Conservation (phyloP, 1,284 basidiomycete species). For the Pseudozyma sp. region DNA sequence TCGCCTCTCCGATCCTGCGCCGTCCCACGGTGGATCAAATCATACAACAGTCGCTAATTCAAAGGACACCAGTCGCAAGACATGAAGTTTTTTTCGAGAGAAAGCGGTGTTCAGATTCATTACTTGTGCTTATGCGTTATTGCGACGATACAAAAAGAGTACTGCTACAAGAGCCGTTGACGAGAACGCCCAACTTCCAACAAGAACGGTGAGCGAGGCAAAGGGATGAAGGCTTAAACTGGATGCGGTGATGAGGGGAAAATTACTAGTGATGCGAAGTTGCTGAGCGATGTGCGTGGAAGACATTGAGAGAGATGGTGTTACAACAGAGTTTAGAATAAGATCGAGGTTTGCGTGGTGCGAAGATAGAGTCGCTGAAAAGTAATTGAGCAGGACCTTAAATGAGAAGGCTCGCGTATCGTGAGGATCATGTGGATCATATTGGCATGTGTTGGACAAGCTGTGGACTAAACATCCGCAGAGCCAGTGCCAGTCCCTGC, state of each 20-base stretch:
- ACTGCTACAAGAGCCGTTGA: conserved; percentile 49
- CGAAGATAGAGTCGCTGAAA: not conserved
- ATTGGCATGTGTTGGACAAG: conserved; percentile 4
- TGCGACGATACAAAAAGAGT: conserved; percentile 18
- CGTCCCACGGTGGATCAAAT: too few species aligned
- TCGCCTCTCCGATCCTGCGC: too few species aligned
- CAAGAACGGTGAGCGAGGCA: conserved; percentile 25
- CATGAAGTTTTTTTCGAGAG: not conserved
- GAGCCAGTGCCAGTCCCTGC: conserved; percentile 39
- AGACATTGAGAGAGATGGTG: conserved; percentile 5
- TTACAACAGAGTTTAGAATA: conserved; percentile 16
- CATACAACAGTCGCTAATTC: too few species aligned
- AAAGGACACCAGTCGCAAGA: not conserved
- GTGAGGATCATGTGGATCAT: conserved; percentile 14
- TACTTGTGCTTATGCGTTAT: conserved; percentile 26
- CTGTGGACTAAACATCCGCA: conserved; percentile 22
- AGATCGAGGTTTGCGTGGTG: not conserved
- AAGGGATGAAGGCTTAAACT: conserved; percentile 22
- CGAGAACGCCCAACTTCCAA: conserved; percentile 23
- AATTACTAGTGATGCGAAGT: conserved; percentile 29
- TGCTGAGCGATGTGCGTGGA: conserved; percentile 8
- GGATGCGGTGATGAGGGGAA: conserved; percentile 26
- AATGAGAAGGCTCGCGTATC: not conserved
- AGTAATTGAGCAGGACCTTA: not conserved
- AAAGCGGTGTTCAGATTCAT: conserved; percentile 28